Evolutionary conservation across 768 basidiomycete species (phyloP), one percentile per base, ranked within the genome.

Genomic region (Rhizopogon salebrosus): DNA sequence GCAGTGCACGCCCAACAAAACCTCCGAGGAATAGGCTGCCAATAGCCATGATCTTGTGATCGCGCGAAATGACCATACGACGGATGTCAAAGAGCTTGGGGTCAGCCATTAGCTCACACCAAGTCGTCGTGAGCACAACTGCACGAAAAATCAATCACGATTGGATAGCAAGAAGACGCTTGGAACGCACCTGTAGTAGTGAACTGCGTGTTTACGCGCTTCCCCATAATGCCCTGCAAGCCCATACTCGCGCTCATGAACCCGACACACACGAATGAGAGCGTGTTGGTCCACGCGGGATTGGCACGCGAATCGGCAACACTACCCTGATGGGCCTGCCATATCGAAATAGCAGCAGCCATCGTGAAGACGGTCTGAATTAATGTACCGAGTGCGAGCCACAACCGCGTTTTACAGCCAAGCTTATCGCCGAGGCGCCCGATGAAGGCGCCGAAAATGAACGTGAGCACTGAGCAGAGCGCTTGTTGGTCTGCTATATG

Each of bases 91-190:
- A 87, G 20, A 95, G 79, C 42, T 80, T 69, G 0, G 91, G 91
- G 65, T 92, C 89, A 46, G 84, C 84, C 77, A 89, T 78, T 43
- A 94, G 80, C 60, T 94, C 92, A 58, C 91, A 89, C 90, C 90
- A 94, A 52, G 92, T 80, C 16, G 88, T 89, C 14, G 92, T 94
- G 9, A 94, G 75, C 40, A 92, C 89, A 57, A 92, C 89, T 83
- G 64, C 20, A 18, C 26, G 57, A 31, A 38, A n/a, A 41, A 42
- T 37, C 16, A 10, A 31, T 13, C n/a, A 26, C 9, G n/a, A n/a
- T n/a, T n/a, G 40, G 8, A 53, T 61, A 9, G 50, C 41, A 14
- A n/a, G 14, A 41, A 53, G 26, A 2, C 6, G 27, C 36, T 55
- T 38, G 16, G 23, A 43, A 77, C 81, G 62, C 39, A 87, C 86